Conservation (phyloP, 345 rosid genomes). For the Iberis pinnata region DNA sequence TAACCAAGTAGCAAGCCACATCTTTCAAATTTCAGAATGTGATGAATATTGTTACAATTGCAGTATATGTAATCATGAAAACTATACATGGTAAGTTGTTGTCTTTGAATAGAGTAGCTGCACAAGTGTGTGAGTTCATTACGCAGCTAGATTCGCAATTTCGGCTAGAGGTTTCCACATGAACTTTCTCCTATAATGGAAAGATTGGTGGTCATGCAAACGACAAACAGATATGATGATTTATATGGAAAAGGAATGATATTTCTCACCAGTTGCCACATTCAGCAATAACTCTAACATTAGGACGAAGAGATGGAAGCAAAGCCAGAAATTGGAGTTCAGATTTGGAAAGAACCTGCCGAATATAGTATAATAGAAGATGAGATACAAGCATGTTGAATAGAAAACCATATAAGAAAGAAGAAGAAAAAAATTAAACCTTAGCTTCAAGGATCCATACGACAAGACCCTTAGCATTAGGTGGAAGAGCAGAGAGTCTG, state of each 20-base stretch:
- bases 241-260: not conserved
- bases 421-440: slow-evolving; percentile 31
- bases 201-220: slow-evolving; percentile 3
- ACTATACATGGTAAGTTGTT: slow-evolving; percentile 12
- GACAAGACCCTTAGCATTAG: slow-evolving; percentile 73
- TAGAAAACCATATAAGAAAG: not conserved
- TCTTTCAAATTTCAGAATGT: not conserved
- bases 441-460: slow-evolving; percentile 93
- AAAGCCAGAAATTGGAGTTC: slow-evolving; percentile 84
- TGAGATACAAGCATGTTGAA: not conserved
- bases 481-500: slow-evolving; percentile 64
- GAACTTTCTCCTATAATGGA: slow-evolving; percentile 64
- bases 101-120: not conserved
- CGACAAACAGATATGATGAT: not conserved
- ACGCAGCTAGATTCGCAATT: slow-evolving; percentile 50
- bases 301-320: slow-evolving; percentile 81
- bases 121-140: not conserved
- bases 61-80: slow-evolving; percentile 3
- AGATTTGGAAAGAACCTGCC: slow-evolving; percentile 76
- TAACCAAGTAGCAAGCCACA: slow-evolving; percentile 1
- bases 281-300: slow-evolving; percentile 77
- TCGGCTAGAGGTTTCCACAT: slow-evolving; percentile 80
- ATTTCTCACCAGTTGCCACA: slow-evolving; percentile 77
- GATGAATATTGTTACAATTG: slow-evolving; percentile 16
- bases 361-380: not conserved